phyloP scores from a whole-genome alignment of 331 rosid species.

The Quercus phellos region DNA sequence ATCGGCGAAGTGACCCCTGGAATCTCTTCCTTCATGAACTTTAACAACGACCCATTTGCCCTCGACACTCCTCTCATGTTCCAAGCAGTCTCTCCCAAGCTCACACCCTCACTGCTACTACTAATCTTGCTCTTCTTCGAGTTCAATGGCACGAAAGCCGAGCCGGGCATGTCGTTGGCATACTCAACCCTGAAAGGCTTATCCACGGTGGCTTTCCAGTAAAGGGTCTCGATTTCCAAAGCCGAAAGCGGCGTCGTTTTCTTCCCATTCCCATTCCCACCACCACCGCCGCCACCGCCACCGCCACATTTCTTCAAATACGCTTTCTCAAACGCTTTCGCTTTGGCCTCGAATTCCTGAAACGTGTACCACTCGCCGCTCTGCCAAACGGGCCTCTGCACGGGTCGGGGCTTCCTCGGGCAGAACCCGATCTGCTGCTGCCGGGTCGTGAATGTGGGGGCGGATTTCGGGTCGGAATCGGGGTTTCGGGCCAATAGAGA shows the following conservation, averaged over 20 bases:
- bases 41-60: conserved; percentile 73
- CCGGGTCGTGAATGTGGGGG: conserved; percentile 87
- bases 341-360: conserved; percentile 62
- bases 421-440: conserved; percentile 99
- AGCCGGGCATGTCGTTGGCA: conserved; percentile 94
- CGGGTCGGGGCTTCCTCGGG: conserved; percentile 70
- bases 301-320: conserved; percentile 40
- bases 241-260: conserved; percentile 23
- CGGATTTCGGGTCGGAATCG: conserved; percentile 28
- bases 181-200: conserved; percentile 85
- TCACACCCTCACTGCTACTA: conserved; percentile 48
- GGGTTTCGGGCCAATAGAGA: conserved; percentile 58
- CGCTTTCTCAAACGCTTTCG: conserved; percentile 63
- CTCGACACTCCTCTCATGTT: conserved; percentile 82
- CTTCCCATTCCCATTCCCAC: conserved; percentile 31
- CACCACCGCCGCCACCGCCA: not conserved
- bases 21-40: conserved; percentile 98
- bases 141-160: conserved; percentile 57
- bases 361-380: conserved; percentile 81
- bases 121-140: conserved; percentile 28
- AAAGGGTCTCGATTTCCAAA: conserved; percentile 67
- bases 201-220: conserved; percentile 84
- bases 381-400: conserved; percentile 86
- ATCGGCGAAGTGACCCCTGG: conserved; percentile 94
- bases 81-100: conserved; percentile 84